Conservation (phyloP, 768 basidiomycete genomes). For the Rhizopogon rudus region DNA sequence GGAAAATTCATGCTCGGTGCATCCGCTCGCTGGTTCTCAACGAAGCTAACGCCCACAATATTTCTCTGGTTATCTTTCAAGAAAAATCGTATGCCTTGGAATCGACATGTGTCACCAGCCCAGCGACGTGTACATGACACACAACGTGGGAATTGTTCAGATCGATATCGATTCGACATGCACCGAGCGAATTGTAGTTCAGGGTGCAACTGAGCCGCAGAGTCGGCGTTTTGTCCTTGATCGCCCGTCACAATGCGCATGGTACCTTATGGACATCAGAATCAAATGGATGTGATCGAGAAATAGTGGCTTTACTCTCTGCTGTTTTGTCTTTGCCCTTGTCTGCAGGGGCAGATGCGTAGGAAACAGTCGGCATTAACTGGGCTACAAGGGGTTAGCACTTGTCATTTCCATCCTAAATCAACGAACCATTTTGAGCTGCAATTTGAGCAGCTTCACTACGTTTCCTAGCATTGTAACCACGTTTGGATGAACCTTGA, state of each 20-base stretch:
- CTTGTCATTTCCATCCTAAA: constrained; percentile 8
- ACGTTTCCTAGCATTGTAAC: constrained; percentile 69
- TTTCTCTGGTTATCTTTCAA: constrained; percentile 54
- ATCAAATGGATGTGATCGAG: neutral
- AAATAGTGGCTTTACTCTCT: constrained; percentile 27
- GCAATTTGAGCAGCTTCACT: constrained; percentile 63
- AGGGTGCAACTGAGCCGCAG: constrained; percentile 39
- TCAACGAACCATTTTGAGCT: constrained; percentile 53
- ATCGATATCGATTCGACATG: constrained; percentile 77
- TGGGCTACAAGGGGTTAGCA: constrained; percentile 31
- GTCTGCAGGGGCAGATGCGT: constrained; percentile 29
- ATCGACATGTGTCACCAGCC: constrained; percentile 85
- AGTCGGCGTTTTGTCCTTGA: constrained; percentile 23
- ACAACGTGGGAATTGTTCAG: constrained; percentile 72
- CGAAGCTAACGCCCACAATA: constrained; percentile 66
- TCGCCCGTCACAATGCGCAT: constrained; percentile 29
- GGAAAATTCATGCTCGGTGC: constrained; percentile 59
- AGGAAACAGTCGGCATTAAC: constrained; percentile 41
- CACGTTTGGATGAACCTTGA: constrained; percentile 49
- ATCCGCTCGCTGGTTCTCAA: constrained; percentile 56
- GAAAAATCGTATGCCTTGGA: constrained; percentile 81
- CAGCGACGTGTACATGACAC: constrained; percentile 82
- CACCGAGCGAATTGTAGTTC: constrained; percentile 78
- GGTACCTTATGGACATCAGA: constrained; percentile 11
- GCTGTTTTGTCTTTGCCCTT: constrained; percentile 43